A percentile compares a stretch with the other conserved stretches of the same genome.
Evolutionary conservation across 495 filamentous ascomycete genomes (phyloP).

Genomic region (Melanomma pulvis-pyrius): DNA sequence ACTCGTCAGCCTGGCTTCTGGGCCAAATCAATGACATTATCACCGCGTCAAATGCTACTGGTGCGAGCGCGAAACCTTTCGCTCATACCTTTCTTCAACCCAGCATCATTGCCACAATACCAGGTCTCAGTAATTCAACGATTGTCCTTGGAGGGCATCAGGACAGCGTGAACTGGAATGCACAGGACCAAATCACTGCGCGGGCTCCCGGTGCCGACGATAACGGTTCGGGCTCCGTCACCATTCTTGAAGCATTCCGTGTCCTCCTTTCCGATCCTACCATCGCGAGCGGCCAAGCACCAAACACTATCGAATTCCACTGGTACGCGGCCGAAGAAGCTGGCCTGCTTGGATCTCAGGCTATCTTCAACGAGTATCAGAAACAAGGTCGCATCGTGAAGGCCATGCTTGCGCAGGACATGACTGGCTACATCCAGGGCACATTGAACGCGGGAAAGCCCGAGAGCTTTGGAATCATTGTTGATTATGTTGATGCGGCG

Average conservation of each 20-base stretch:
- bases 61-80: constrained; percentile 72
- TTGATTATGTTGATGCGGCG: constrained; percentile 80
- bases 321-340: constrained; percentile 95
- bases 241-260: constrained; percentile 72
- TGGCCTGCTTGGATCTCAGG: constrained; percentile 74
- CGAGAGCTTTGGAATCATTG: constrained; percentile 91
- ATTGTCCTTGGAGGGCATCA: constrained; percentile 76
- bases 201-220: constrained; percentile 78
- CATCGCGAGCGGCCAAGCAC: constrained; percentile 56
- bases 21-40: constrained; percentile 72
- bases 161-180: constrained; percentile 86
- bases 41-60: constrained; percentile 66
- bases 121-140: constrained; percentile 80
- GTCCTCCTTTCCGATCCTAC: constrained; percentile 59
- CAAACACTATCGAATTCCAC: constrained; percentile 92
- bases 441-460: constrained; percentile 81
- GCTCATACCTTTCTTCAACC: constrained; percentile 82
- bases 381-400: constrained; percentile 74
- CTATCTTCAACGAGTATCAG: constrained; percentile 82
- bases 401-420: constrained; percentile 98
- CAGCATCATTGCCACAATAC: constrained; percentile 88
- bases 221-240: constrained; percentile 74
- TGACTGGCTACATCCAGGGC: constrained; percentile 87
- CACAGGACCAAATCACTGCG: constrained; percentile 80
- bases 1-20: constrained; percentile 88